Evolutionary conservation across 768 basidiomycete genomes (phyloP).

Genomic region (Tremella mesenterica): DNA sequence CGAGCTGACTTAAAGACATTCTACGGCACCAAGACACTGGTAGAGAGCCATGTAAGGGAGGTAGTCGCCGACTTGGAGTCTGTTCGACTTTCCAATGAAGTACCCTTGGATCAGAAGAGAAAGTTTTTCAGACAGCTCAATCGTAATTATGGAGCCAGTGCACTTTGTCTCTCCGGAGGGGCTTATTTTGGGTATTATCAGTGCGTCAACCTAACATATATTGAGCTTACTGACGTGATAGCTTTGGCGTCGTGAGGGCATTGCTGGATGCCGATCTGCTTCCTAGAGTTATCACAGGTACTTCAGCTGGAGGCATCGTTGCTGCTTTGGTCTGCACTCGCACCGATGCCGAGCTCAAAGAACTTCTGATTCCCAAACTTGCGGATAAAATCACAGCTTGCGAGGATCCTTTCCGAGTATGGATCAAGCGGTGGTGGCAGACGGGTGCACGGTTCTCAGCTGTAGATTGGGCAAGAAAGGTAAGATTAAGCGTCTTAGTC

Average conservation of each 20-base stretch:
- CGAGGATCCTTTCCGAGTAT: constrained; percentile 49
- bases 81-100: constrained; percentile 62
- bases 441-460: constrained; percentile 96
- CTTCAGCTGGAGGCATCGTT: constrained; percentile 77
- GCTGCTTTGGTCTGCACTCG: constrained; percentile 68
- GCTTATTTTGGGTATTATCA: constrained; percentile 88
- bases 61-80: constrained; percentile 66
- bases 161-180: constrained; percentile 91
- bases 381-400: constrained; percentile 63
- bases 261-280: constrained; percentile 77
- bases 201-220: constrained; percentile 26
- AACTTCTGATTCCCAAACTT: constrained; percentile 68
- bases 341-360: constrained; percentile 75
- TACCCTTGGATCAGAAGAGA: constrained; percentile 79
- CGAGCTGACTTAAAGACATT: constrained; percentile 58
- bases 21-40: constrained; percentile 77
- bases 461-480: constrained; percentile 81
- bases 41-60: constrained; percentile 80
- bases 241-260: constrained; percentile 79
- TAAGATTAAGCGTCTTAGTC: constrained; percentile 32
- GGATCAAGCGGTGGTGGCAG: constrained; percentile 55
- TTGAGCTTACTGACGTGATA: constrained; percentile 6
- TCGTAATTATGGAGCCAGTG: constrained; percentile 81
- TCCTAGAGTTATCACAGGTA: constrained; percentile 88
- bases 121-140: constrained; percentile 83